Base-by-base conservation (phyloP, 179 eudicot species). In the Amaranthus tricolor region DNA sequence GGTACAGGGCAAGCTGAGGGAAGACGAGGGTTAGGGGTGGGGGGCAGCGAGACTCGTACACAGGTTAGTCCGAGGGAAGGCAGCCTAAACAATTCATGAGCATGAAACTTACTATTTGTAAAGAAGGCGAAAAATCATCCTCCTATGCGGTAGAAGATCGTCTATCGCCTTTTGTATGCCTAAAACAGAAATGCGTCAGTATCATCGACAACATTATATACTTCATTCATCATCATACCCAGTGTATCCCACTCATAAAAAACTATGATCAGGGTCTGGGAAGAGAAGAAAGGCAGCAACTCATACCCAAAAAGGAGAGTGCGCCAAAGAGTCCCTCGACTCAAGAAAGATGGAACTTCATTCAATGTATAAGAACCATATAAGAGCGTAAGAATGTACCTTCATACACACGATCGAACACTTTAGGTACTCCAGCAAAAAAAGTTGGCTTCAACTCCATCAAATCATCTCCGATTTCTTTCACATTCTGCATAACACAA, bases 391-490 rank as follows among this genome's bases (percentile, higher is more conserved):
- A 66, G 68, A 9, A 76, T 74, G 6, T 89, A 82, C 98, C 99
- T 93, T 95, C 93, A 48, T 89, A 92, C 14, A 95, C 86, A 65
- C 89, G 84, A 76, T 95, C 99, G 51, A 88, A 83, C 47, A 93
- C 99, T 73, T 92, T 84, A 62, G 99, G 99, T 48, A 95, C 99
- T n/a, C 91, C 99, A 43, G 98, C 97, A 77, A 95, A 84, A 79
- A 89, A 91, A 0, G 97, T 95, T 75, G 98, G 98, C 77, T 86
- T 93, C 64, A 95, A 75, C 85, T 95, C 99, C 91, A 89, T 74
- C 68, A 95, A 71, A 77, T 93, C 99, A 19, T 95, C 99, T 68
- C 74, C 81, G 7, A 95, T 72, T 71, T 82, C 99, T 84, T 88
- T 84, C 69, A 95, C 74, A 72, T 87, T 87, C 99, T 95, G 82